Evolutionary conservation across 139 green algal genomes (phyloP), one percentile per base, ranked within the genome.

Genomic region (Auxenochlorella pyrenoidosa): DNA sequence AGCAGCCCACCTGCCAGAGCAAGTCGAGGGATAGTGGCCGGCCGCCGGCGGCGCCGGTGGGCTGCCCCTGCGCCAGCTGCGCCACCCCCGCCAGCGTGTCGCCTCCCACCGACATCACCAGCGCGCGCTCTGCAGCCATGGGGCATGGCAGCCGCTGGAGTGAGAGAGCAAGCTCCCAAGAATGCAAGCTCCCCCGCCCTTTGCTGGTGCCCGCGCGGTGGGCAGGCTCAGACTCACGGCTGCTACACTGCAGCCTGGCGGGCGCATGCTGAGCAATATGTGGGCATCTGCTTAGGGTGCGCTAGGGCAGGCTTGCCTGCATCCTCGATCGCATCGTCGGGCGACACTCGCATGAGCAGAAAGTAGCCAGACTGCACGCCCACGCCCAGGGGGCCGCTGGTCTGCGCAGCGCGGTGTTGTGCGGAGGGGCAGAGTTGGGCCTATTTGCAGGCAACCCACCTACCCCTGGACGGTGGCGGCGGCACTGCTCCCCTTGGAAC

Each of bases 1-100:
- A 24, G 76, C 32, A 40, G 13, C 89, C 18, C 66, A 93, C 87
- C 92, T 93, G 85, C 89, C 89, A 95, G 38, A 94, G 87, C 24
- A 95, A 84, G 66, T 96, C 92, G 12, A 95, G 88, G 15, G 88
- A 76, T 82, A 94, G 87, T 21, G 92, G 92, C 36, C 92, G 83
- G 0, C 86, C 85, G 15, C 51, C 38, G 5, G n/a, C 36, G 4
- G 78, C 83, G 28, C 80, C 80, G 2, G 21, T 85, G 30, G 66
- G 80, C 54, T 47, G 72, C 83, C 85, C 82, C 87, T 93, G 15
- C 43, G 88, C 41, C 60, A 89, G 75, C 43, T 72, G 66, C 19
- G 77, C 76, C 24, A 92, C 41, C 16, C 78, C 58, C 5, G n/a
- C 15, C 43, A 92, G 44, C 0, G 86, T 87, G 70, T 92, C 89